These are phyloP conservation scores for Dillenia turbinata DNA, from an alignment of 164 flowering plant species.

Conservation along the genomic window DNA sequence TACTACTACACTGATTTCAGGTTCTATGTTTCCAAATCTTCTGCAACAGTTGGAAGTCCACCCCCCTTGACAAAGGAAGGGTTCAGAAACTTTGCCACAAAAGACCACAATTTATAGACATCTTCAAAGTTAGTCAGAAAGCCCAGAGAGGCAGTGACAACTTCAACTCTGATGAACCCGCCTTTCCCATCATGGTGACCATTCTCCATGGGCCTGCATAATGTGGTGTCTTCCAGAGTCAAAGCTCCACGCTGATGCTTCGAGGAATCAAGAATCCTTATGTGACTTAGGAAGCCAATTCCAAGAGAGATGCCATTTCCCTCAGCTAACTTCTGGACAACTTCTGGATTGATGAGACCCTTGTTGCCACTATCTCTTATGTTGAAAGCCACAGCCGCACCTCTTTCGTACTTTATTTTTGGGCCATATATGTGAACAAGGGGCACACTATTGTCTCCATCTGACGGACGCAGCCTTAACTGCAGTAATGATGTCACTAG, in stretches of 20 bases:
- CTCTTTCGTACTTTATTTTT: conserved; percentile 89
- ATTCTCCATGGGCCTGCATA: conserved; percentile 53
- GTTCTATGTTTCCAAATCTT: conserved; percentile 44
- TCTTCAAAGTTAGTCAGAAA: conserved; percentile 82
- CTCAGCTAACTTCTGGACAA: conserved; percentile 79
- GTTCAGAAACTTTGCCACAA: conserved; percentile 77
- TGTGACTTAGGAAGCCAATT: conserved; percentile 73
- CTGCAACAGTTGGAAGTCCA: conserved; percentile 49
- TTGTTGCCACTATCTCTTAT: conserved; percentile 43
- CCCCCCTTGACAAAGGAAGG: conserved; percentile 50
- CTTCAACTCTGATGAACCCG: conserved; percentile 60
- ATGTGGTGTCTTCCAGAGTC: conserved; percentile 44
- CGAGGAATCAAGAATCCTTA: conserved; percentile 40
- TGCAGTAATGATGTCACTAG: conserved; percentile 85
- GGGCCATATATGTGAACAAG: conserved; percentile 91
- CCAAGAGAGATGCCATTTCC: conserved; percentile 73
- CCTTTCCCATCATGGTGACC: conserved; percentile 45
- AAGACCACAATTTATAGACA: conserved; percentile 91
- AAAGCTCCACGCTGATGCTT: conserved; percentile 37
- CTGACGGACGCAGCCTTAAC: conserved; percentile 48
- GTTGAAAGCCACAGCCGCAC: conserved; percentile 89
- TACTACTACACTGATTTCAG: not conserved
- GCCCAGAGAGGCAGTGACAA: conserved; percentile 88
- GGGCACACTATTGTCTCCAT: conserved; percentile 29
- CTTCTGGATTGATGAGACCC: conserved; percentile 61